Conservation (phyloP, 2,329 filamentous ascomycete species). For the Chrysoporthe puriensis region DNA sequence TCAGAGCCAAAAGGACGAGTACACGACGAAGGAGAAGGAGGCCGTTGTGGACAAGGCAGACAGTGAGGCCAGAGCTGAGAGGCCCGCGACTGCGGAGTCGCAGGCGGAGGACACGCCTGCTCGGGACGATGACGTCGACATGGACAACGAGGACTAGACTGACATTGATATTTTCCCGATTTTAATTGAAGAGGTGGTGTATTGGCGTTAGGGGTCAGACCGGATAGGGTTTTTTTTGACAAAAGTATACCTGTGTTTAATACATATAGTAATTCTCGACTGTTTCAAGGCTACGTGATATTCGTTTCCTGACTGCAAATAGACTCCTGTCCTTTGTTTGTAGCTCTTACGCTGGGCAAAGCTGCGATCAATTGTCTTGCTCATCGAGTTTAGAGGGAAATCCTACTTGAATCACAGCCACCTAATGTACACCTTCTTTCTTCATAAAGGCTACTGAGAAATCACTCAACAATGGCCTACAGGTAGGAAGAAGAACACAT, state of each 20-base stretch:
- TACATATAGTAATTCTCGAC: background rate
- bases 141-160: slow-evolving; percentile 47
- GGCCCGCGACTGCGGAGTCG: slow-evolving; percentile 16
- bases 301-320: background rate
- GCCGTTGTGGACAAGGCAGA: slow-evolving; percentile 26
- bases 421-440: too few relatives aligned
- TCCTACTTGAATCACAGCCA: too few relatives aligned
- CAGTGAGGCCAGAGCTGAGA: slow-evolving; percentile 16
- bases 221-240: background rate
- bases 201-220: slow-evolving; percentile 1
- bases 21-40: slow-evolving; percentile 41
- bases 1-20: slow-evolving; percentile 53
- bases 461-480: too few relatives aligned
- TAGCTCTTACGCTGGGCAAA: background rate
- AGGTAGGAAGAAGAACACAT: too few relatives aligned
- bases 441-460: too few relatives aligned
- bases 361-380: too few relatives aligned
- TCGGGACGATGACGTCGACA: slow-evolving; percentile 54
- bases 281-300: background rate
- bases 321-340: background rate
- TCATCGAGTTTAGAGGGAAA: too few relatives aligned
- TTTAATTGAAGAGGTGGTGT: slow-evolving; percentile 2
- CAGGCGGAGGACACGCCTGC: slow-evolving; percentile 35
- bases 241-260: slow-evolving; percentile 10
- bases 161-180: background rate